These are phyloP conservation scores for Globisporangium okanoganense DNA, from an alignment of 352 stramenopile species.

Conservation along the genomic window DNA sequence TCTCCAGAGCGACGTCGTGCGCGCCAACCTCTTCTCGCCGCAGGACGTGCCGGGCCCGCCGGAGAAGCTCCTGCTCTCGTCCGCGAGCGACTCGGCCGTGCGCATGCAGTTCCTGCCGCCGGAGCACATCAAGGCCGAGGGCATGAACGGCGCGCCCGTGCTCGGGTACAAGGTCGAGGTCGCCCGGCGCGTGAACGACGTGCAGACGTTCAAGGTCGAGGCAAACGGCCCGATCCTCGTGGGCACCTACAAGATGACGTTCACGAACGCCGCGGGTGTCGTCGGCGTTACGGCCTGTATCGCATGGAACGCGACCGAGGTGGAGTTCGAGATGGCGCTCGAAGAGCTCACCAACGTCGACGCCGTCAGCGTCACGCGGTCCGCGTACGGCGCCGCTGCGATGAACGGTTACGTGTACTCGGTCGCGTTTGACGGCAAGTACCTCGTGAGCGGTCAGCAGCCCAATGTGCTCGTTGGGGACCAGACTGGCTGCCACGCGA, in stretches of 20 bases:
- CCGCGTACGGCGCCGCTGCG: constrained; percentile 33
- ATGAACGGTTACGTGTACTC: constrained; percentile 69
- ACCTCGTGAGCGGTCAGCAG: constrained; percentile 57
- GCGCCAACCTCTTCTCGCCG: constrained; percentile 44
- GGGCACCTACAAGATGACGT: constrained; percentile 56
- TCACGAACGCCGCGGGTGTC: constrained; percentile 32
- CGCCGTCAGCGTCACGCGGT: constrained; percentile 52
- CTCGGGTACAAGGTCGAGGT: constrained; percentile 79
- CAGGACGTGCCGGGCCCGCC: constrained; percentile 64
- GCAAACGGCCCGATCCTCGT: constrained; percentile 46
- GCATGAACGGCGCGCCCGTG: constrained; percentile 64
- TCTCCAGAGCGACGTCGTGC: background rate
- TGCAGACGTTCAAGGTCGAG: constrained; percentile 66
- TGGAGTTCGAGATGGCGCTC: constrained; percentile 64
- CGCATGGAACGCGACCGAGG: constrained; percentile 62
- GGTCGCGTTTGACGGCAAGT: constrained; percentile 59
- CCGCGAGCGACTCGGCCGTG: constrained; percentile 43
- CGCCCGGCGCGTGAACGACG: constrained; percentile 57
- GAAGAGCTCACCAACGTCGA: constrained; percentile 68
- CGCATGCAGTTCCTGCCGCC: constrained; percentile 62
- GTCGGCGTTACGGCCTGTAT: constrained; percentile 45
- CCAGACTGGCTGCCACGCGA: constrained; percentile 29
- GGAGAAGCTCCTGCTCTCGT: constrained; percentile 50
- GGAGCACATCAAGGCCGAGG: constrained; percentile 51
- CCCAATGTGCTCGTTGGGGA: constrained; percentile 44